Base-by-base conservation (phyloP, 495 filamentous ascomycete genomes). In the Jackrogersella minutella region DNA sequence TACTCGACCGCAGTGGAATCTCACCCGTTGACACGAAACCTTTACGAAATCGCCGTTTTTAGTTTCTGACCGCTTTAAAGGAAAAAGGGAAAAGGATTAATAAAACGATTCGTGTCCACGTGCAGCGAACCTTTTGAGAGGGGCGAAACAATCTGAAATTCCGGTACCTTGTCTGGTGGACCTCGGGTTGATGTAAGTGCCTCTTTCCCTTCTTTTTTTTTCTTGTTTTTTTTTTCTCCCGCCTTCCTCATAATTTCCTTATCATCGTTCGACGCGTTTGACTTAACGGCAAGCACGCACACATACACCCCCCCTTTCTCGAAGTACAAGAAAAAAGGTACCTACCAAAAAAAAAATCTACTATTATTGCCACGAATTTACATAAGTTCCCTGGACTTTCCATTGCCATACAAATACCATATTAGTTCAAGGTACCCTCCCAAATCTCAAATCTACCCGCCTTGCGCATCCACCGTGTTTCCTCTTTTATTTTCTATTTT, bases 121-220 rank as follows among this genome's bases (percentile, higher is more conserved):
- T 69, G 66, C 66, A 62, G 51, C 37, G 30, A 55, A 37, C 30
- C 52, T 30, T 61, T 43, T 52, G 52, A 64, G 66, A 69, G 66
- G 66, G 66, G 66, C 66, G 50, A 61, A 61, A 46, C 36, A 56
- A 47, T 69, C 57, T 64, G 61, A 56, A 62, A 61, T 65, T 58
- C 14, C 44, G 62, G 66, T 64, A 69, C 57, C 51, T 55, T 60
- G 14, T 37, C 26, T 49, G 52, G 66, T 69, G 61, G 66, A 69
- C 44, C 66, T 69, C 61, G 52, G 40, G 44, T 60, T 56, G 52
- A 61, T 62, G 66, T 76, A 49, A 63, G 66, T 77, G 64, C 68
- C 22, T 53, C 34, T 54, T 51, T 53, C 59, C 55, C 28, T 66
- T 44, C 66, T 73, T 55, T 26, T 66, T 39, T 68, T 59, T 54